phyloP scores from a whole-genome alignment of 176 grass and related monocot species.

The Puya raimondii region DNA sequence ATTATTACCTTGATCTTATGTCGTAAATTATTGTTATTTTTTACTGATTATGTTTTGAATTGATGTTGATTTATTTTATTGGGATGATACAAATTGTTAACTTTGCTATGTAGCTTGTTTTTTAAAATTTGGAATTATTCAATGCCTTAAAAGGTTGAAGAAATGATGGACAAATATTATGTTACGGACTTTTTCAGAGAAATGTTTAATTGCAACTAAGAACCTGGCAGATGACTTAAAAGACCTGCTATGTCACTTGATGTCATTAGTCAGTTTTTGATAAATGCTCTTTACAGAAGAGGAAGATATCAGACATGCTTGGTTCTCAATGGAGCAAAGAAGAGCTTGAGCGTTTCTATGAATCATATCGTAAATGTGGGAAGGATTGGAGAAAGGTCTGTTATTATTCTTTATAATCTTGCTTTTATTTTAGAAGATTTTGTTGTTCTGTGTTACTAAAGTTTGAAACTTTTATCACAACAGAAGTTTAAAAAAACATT shows the following conservation, averaged over 20 bases:
- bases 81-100: no score
- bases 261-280: conserved; percentile 1
- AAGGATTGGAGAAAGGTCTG: conserved; percentile 97
- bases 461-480: background rate
- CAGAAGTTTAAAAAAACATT: background rate
- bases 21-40: no score
- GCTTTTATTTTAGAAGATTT: background rate
- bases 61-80: no score
- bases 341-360: conserved; percentile 89
- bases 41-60: no score
- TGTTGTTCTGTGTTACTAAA: background rate
- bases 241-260: conserved; percentile 6
- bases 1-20: no score
- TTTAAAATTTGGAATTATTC: no score
- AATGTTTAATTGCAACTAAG: no score
- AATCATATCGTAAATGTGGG: conserved; percentile 81
- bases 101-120: no score
- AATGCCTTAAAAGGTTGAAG: no score
- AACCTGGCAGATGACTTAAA: no score
- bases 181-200: no score
- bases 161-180: no score
- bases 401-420: conserved; percentile 8
- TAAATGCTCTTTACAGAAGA: conserved; percentile 52
- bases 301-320: conserved; percentile 84
- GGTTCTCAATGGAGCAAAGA: conserved; percentile 96